These are phyloP conservation scores for Raffaelea arxii DNA, from an alignment of 2,329 filamentous ascomycete species.

Conservation along the genomic window DNA sequence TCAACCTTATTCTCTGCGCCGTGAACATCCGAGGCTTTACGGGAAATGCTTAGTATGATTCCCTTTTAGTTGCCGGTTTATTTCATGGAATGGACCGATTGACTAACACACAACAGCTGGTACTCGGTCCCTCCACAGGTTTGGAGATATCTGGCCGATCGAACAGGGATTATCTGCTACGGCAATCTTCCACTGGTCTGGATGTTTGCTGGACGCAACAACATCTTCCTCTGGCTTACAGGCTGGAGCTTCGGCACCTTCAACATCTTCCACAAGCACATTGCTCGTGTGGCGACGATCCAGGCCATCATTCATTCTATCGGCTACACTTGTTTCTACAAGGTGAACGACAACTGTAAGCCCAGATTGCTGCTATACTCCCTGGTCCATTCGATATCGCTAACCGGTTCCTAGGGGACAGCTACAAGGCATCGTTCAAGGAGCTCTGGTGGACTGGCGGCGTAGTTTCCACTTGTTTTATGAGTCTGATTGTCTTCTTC, in stretches of 20 bases:
- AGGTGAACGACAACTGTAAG: neutral
- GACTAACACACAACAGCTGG: neutral
- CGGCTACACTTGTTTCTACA: conserved; percentile 36
- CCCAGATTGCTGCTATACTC: too few species aligned
- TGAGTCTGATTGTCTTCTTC: conserved; percentile 34
- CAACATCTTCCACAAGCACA: conserved; percentile 57
- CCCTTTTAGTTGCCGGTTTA: too few species aligned
- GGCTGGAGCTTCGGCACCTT: conserved; percentile 60
- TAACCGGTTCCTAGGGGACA: too few species aligned
- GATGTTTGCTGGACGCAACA: conserved; percentile 57
- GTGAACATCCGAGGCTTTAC: neutral
- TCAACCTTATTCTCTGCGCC: conserved; percentile 7
- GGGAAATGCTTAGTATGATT: conserved; percentile 6
- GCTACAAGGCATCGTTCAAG: neutral
- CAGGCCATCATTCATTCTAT: conserved; percentile 54
- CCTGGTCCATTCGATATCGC: too few species aligned
- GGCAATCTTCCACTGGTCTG: conserved; percentile 10
- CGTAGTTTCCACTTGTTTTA: conserved; percentile 26
- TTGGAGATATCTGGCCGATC: conserved; percentile 12
- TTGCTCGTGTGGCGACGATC: conserved; percentile 50
- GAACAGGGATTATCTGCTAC: conserved; percentile 12
- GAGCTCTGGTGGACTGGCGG: conserved; percentile 2
- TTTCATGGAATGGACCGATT: too few species aligned
- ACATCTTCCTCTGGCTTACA: conserved; percentile 54
- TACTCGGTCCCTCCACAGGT: conserved; percentile 3